Evolutionary conservation across 768 basidiomycete species (phyloP).

Genomic region (Neoboletus brunneissimus): DNA sequence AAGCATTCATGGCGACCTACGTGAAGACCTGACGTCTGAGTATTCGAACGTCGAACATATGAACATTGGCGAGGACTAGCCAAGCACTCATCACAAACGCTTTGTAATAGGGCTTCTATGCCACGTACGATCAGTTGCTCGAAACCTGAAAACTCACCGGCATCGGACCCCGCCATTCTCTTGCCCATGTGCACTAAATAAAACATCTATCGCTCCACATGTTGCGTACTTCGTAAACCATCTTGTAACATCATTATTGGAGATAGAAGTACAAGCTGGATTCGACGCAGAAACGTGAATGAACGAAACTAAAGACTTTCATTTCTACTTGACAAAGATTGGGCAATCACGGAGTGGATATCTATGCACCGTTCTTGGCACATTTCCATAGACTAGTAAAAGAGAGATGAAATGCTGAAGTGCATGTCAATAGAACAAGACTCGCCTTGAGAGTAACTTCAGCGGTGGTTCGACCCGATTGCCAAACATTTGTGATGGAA

Average conservation of each 20-base stretch:
- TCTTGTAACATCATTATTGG: neutral
- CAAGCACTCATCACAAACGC: neutral
- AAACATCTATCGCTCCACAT: neutral
- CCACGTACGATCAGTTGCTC: neutral
- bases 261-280: neutral
- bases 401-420: neutral
- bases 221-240: neutral
- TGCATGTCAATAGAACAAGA: conserved; percentile 18
- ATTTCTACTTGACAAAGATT: conserved; percentile 49
- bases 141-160: neutral
- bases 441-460: conserved; percentile 57
- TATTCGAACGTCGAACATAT: neutral
- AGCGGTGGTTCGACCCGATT: conserved; percentile 64
- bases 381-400: conserved; percentile 59
- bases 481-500: conserved; percentile 82
- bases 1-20: neutral
- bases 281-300: neutral
- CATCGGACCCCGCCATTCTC: neutral
- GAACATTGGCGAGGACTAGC: neutral
- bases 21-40: neutral
- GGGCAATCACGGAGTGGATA: conserved; percentile 72
- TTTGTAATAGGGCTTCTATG: neutral
- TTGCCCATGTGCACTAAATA: neutral
- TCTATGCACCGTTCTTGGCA: conserved; percentile 73
- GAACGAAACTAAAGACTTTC: conserved; percentile 8